phyloP scores from a whole-genome alignment of 164 flowering plant species.

The Pachysandra terminalis region DNA sequence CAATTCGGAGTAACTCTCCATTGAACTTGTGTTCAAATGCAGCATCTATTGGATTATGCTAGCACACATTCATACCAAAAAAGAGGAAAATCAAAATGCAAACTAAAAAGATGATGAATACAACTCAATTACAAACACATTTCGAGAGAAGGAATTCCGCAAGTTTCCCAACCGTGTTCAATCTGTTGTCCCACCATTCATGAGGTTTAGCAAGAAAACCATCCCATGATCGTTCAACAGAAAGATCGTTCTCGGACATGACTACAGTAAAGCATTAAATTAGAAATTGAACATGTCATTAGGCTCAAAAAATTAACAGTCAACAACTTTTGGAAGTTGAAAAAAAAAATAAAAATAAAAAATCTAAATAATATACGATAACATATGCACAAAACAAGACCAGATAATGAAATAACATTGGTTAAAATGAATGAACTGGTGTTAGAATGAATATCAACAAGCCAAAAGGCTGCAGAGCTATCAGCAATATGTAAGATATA shows the following conservation, averaged over 20 bases:
- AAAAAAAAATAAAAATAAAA: too few relatives aligned
- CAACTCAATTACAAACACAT: not conserved
- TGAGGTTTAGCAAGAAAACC: conserved; percentile 15
- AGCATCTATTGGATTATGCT: conserved; percentile 14
- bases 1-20: conserved; percentile 12
- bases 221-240: conserved; percentile 7
- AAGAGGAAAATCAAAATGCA: not conserved
- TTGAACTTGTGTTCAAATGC: conserved; percentile 22
- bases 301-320: not conserved
- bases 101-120: not conserved
- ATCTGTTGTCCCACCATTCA: conserved; percentile 18
- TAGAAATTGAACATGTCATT: not conserved
- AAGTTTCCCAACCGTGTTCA: not conserved
- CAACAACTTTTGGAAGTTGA: not conserved
- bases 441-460: too few relatives aligned
- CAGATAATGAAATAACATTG: too few relatives aligned
- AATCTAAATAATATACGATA: too few relatives aligned
- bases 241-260: not conserved
- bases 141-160: not conserved
- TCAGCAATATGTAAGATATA: too few relatives aligned
- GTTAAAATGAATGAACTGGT: too few relatives aligned
- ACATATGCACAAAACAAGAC: too few relatives aligned
- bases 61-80: not conserved
- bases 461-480: too few relatives aligned
- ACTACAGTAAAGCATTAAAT: not conserved